Evolutionary conservation across 2,329 filamentous ascomycete genomes (phyloP).

Genomic region (Pseudonectria foliicola): DNA sequence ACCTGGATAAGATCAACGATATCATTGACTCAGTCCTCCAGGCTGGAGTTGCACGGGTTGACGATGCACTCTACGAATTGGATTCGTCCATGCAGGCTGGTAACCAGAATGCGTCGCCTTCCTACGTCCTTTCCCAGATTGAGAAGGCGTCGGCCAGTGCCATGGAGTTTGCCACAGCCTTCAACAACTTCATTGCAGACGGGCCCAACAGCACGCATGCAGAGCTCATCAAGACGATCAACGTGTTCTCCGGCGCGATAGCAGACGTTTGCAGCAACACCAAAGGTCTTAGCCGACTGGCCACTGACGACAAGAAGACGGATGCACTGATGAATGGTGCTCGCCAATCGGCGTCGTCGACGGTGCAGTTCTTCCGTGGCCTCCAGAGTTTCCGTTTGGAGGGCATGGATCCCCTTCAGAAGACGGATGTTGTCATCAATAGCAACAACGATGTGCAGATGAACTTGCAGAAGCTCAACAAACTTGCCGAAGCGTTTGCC

Average conservation of each 20-base stretch:
- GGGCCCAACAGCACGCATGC: slow-evolving; percentile 84
- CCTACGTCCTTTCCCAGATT: slow-evolving; percentile 92
- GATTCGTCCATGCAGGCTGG: slow-evolving; percentile 98
- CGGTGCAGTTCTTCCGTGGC: slow-evolving; percentile 90
- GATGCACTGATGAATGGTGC: slow-evolving; percentile 79
- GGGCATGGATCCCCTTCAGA: slow-evolving; percentile 81
- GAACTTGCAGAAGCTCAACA: slow-evolving; percentile 87
- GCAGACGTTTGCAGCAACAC: slow-evolving; percentile 94
- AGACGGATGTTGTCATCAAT: slow-evolving; percentile 95
- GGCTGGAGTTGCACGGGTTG: slow-evolving; percentile 84
- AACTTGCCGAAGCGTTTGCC: slow-evolving; percentile 84
- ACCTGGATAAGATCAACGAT: slow-evolving; percentile 88
- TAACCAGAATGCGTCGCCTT: slow-evolving; percentile 93
- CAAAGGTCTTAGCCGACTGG: slow-evolving; percentile 87
- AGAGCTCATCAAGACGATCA: slow-evolving; percentile 89
- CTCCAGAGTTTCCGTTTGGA: slow-evolving; percentile 91
- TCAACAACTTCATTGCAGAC: slow-evolving; percentile 98
- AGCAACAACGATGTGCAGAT: slow-evolving; percentile 95
- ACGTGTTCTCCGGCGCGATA: slow-evolving; percentile 81
- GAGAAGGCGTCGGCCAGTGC: slow-evolving; percentile 92
- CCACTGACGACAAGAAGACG: slow-evolving; percentile 90
- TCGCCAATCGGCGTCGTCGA: slow-evolving; percentile 75
- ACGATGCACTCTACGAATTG: slow-evolving; percentile 93
- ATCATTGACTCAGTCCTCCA: slow-evolving; percentile 96
- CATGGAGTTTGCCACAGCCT: slow-evolving; percentile 95